Evolutionary conservation across 768 basidiomycete genomes (phyloP).

Genomic region (Macrolepiota albuminosa): DNA sequence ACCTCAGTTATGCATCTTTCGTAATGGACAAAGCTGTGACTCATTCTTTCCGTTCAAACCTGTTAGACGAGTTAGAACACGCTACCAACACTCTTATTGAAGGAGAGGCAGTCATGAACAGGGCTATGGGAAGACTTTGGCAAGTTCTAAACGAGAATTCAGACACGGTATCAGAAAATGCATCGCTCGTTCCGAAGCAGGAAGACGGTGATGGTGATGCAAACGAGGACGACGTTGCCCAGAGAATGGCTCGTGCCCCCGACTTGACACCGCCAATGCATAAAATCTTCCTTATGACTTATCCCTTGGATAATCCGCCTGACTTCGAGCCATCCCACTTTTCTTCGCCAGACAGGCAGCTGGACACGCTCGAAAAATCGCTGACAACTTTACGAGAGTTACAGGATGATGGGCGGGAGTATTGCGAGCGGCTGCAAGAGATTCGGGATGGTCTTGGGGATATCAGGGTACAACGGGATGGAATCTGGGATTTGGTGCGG

Average conservation of each 20-base stretch:
- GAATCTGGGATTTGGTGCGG: slow-evolving; percentile 74
- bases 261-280: slow-evolving; percentile 62
- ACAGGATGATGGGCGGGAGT: slow-evolving; percentile 84
- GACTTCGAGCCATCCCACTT: slow-evolving; percentile 55
- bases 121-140: slow-evolving; percentile 77
- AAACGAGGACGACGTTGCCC: slow-evolving; percentile 35
- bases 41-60: slow-evolving; percentile 74
- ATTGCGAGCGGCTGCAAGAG: slow-evolving; percentile 79
- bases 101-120: slow-evolving; percentile 69
- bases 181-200: slow-evolving; percentile 58
- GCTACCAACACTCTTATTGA: slow-evolving; percentile 83
- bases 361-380: slow-evolving; percentile 70
- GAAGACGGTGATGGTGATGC: slow-evolving; percentile 61
- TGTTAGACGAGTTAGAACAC: slow-evolving; percentile 76
- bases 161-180: slow-evolving; percentile 29
- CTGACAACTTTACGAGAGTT: slow-evolving; percentile 71
- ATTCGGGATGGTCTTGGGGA: slow-evolving; percentile 79
- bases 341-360: slow-evolving; percentile 58
- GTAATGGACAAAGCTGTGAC: slow-evolving; percentile 84
- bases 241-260: slow-evolving; percentile 52
- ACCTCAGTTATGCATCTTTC: slow-evolving; percentile 76
- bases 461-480: slow-evolving; percentile 62
- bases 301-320: slow-evolving; percentile 42
- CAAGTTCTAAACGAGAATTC: slow-evolving; percentile 74
- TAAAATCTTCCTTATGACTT: slow-evolving; percentile 59